phyloP scores from a whole-genome alignment of 306 rosid genomes.

The Hippophae rhamnoides region DNA sequence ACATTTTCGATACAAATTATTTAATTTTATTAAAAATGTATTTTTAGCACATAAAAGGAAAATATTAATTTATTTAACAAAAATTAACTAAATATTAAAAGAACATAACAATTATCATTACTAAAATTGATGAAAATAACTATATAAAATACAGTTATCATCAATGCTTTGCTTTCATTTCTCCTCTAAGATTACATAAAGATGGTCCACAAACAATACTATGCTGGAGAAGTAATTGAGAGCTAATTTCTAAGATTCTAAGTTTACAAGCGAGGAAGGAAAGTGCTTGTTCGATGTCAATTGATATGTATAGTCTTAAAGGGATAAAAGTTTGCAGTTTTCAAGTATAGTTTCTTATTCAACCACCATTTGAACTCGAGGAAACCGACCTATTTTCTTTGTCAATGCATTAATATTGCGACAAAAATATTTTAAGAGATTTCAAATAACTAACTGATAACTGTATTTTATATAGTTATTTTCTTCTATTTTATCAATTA shows the following conservation, averaged over 20 bases:
- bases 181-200: conserved; percentile 52
- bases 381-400: not conserved
- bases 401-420: conserved; percentile 3
- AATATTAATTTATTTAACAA: too few species aligned
- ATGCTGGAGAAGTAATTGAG: conserved; percentile 64
- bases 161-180: not conserved
- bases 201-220: conserved; percentile 79
- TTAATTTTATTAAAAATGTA: too few species aligned
- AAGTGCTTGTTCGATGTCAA: not conserved
- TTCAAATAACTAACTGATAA: too few species aligned
- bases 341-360: conserved; percentile 10
- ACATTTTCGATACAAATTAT: too few species aligned
- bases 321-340: conserved; percentile 13
- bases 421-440: too few species aligned
- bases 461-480: too few species aligned
- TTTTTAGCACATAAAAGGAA: too few species aligned
- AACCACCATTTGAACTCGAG: conserved; percentile 1
- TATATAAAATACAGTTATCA: too few species aligned
- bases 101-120: too few species aligned
- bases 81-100: too few species aligned
- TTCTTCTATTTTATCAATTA: too few species aligned
- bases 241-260: conserved; percentile 36
- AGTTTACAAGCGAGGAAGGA: conserved; percentile 1
- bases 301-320: conserved; percentile 21
- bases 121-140: too few species aligned